Evolutionary conservation across 768 basidiomycete genomes (phyloP).

Genomic region (Podaxis mareebaensis): DNA sequence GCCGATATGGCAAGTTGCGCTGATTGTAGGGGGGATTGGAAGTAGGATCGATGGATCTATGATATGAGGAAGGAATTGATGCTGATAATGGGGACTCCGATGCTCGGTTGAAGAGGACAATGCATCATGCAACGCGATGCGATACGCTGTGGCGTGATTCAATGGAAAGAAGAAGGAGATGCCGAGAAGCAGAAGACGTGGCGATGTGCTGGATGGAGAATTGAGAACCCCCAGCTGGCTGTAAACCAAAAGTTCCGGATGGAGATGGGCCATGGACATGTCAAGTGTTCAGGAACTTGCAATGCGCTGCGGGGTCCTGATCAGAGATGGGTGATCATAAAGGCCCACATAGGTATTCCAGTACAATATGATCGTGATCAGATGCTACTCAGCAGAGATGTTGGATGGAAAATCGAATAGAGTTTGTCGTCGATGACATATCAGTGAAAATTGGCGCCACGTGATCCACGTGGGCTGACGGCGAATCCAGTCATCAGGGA

Average conservation of each 20-base stretch:
- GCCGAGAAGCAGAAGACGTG: constrained; percentile 1
- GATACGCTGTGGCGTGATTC: background rate
- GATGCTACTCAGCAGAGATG: background rate
- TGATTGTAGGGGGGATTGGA: background rate
- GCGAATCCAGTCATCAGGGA: background rate
- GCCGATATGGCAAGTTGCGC: constrained; percentile 1
- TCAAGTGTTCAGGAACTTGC: background rate
- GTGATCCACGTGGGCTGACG: background rate
- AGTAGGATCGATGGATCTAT: background rate
- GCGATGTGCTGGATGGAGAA: background rate
- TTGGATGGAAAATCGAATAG: background rate
- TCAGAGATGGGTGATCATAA: background rate
- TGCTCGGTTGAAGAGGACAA: background rate
- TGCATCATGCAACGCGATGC: background rate
- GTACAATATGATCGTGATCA: background rate
- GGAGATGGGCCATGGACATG: background rate
- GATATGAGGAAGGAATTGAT: background rate
- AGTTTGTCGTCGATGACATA: background rate
- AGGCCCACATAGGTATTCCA: background rate
- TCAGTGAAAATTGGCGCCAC: background rate
- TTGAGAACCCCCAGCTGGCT: background rate
- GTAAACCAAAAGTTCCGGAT: background rate
- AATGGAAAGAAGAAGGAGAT: background rate
- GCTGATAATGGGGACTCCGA: background rate
- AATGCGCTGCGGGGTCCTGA: background rate